Conservation (phyloP, 768 basidiomycete species). For the Leccinum olivaceopallidum region DNA sequence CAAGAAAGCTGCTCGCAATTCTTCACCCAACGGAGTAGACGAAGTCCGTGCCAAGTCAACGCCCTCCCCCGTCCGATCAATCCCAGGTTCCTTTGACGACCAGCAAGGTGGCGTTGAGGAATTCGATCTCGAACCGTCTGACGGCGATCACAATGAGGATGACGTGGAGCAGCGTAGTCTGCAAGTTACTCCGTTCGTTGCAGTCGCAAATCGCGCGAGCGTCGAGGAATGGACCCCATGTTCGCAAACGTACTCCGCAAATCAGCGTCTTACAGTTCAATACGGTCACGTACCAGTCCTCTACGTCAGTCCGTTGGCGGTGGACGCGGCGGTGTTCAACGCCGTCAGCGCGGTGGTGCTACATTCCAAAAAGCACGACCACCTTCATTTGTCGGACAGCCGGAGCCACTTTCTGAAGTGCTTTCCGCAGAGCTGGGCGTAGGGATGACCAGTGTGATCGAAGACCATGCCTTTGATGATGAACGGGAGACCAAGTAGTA, state of each 20-base stretch:
- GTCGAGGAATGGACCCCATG: conserved; percentile 87
- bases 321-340: conserved; percentile 48
- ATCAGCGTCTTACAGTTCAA: conserved; percentile 40
- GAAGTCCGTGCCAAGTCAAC: conserved; percentile 16
- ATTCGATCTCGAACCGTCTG: conserved; percentile 25
- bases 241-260: conserved; percentile 80
- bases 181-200: conserved; percentile 38
- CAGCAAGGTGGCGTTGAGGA: conserved; percentile 18
- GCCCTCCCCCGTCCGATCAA: conserved; percentile 34
- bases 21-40: conserved; percentile 44
- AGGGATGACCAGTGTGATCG: conserved; percentile 44
- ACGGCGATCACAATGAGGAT: conserved; percentile 25
- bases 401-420: conserved; percentile 71
- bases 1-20: conserved; percentile 55
- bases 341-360: conserved; percentile 63
- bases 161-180: conserved; percentile 29
- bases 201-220: conserved; percentile 62
- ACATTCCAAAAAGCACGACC: conserved; percentile 72
- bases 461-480: conserved; percentile 37
- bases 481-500: conserved; percentile 51
- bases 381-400: conserved; percentile 67
- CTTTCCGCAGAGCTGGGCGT: conserved; percentile 65
- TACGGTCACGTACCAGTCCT: conserved; percentile 55
- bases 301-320: conserved; percentile 58
- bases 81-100: conserved; percentile 35